Conservation (phyloP, 23 red algal species). For the Rhodosorus marinus region DNA sequence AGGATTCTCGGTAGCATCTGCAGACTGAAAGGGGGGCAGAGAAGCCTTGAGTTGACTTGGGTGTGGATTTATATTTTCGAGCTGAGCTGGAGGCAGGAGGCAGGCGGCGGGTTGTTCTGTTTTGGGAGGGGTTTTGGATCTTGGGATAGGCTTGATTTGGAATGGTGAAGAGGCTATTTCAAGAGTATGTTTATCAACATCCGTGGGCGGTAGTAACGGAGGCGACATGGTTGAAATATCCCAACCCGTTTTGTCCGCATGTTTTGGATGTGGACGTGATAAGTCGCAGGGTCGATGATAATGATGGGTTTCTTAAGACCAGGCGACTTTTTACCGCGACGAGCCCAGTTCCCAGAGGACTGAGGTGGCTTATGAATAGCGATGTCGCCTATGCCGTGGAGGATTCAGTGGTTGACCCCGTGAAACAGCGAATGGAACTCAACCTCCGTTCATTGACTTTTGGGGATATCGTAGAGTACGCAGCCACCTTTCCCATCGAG, state of each 20-base stretch:
- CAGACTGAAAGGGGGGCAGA: too few species aligned
- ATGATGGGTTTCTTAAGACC: neutral
- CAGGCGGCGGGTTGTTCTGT: too few species aligned
- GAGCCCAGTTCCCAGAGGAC: neutral
- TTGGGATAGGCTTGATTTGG: too few species aligned
- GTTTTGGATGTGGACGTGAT: conserved; percentile 1
- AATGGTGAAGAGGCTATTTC: conserved; percentile 2
- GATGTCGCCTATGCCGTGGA: conserved; percentile 6
- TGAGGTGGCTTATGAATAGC: conserved; percentile 4
- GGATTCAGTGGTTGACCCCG: conserved; percentile 2
- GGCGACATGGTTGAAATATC: conserved; percentile 3
- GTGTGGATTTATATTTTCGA: too few species aligned
- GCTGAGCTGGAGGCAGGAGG: too few species aligned
- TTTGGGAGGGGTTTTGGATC: too few species aligned
- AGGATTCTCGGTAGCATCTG: too few species aligned
- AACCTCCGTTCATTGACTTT: conserved; percentile 1
- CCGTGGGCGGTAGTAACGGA: conserved; percentile 11
- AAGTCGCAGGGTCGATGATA: conserved; percentile 1
- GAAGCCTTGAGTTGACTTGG: too few species aligned
- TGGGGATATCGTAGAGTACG: neutral
- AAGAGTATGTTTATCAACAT: conserved; percentile 12
- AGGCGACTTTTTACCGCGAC: neutral
- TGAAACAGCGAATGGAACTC: conserved; percentile 1
- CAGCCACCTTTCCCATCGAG: too few species aligned
- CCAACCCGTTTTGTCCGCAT: conserved; percentile 7